Base-by-base conservation (phyloP, 2,329 filamentous ascomycete species). In the Epichloe typhina region DNA sequence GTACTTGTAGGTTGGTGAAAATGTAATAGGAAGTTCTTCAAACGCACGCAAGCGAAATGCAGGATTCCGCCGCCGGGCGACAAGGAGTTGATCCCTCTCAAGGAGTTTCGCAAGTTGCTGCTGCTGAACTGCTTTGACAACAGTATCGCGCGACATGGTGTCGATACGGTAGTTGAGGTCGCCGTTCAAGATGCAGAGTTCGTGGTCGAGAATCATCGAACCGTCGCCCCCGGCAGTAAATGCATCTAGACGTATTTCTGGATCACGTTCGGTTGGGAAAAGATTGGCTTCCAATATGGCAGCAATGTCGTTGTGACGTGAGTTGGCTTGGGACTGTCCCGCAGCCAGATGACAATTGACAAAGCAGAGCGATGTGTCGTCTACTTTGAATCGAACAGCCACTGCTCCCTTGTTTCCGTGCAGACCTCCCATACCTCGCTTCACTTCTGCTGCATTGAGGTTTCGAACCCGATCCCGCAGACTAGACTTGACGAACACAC, bases 131-230 rank as follows among this genome's bases (percentile, higher is more conserved):
- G 88, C 89, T 53, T 83, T 84, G 50, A 97, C 85, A 3, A 98
- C 91, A 0, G 87, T 89, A 61, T 97, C 88, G 47, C 93, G 86
- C 17, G 88, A 88, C 80, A 97, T 96, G 23, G 90, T 89, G 65
- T 98, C 93, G 61, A 98, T 97, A 54, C 93, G 89, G 66, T 98
- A 98, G 68, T 98, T 98, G 47, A 98, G 76, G 64, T 98, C 93
- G 31, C 93, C 93, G 60, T 97, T 97, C 41, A 97, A 70, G 46
- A 98, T 82, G 65, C 91, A 96, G n/a, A 98, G 84, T 68, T 98
- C 93, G 62, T 98, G 93, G 62, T 98, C 93, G 52, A 97, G 75
- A 52, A 98, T 87, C 84, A 96, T 89, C 40, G 82, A 84, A 6
- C 93, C 93, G 63, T 98, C 93, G 43, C 93, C 93, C n/a, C 93